Evolutionary conservation across 2,329 filamentous ascomycete species (phyloP).

Genomic region (Alternaria triticina): DNA sequence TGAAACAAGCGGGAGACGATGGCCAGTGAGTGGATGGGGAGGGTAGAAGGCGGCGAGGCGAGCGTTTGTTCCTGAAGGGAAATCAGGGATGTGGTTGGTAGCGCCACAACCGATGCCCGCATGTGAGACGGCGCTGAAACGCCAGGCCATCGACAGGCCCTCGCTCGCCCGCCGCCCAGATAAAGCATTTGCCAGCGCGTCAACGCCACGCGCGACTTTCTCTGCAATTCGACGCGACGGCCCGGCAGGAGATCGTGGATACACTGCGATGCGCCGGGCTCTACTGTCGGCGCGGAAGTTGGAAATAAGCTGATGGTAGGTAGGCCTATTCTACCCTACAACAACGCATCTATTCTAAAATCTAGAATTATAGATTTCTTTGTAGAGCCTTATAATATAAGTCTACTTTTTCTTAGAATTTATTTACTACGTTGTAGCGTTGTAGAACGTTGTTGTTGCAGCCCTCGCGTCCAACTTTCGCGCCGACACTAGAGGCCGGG

Average conservation of each 20-base stretch:
- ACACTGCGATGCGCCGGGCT: constrained; percentile 23
- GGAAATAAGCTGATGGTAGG: too few relatives aligned
- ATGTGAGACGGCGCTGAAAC: constrained; percentile 32
- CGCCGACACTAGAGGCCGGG: too few relatives aligned
- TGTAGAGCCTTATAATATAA: too few relatives aligned
- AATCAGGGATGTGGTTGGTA: constrained; percentile 24
- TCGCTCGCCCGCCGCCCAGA: constrained; percentile 30
- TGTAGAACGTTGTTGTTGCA: too few relatives aligned
- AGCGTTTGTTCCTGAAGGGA: constrained; percentile 33
- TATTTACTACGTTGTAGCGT: too few relatives aligned
- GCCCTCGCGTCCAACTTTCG: too few relatives aligned
- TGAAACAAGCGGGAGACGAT: constrained; percentile 42
- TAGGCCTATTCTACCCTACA: too few relatives aligned
- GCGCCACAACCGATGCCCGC: constrained; percentile 35
- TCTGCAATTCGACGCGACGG: constrained; percentile 33
- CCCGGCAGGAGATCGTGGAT: constrained; percentile 28
- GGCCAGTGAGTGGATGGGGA: constrained; percentile 35
- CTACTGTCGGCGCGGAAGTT: too few relatives aligned
- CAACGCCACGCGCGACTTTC: constrained; percentile 27
- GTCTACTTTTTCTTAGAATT: too few relatives aligned
- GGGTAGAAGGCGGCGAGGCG: constrained; percentile 33
- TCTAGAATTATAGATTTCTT: too few relatives aligned
- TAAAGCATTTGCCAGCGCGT: constrained; percentile 33
- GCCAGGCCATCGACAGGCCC: constrained; percentile 17
- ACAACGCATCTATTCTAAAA: too few relatives aligned